These are phyloP conservation scores for Hortiboletus campestris DNA, from an alignment of 768 basidiomycete species.

Conservation along the genomic window DNA sequence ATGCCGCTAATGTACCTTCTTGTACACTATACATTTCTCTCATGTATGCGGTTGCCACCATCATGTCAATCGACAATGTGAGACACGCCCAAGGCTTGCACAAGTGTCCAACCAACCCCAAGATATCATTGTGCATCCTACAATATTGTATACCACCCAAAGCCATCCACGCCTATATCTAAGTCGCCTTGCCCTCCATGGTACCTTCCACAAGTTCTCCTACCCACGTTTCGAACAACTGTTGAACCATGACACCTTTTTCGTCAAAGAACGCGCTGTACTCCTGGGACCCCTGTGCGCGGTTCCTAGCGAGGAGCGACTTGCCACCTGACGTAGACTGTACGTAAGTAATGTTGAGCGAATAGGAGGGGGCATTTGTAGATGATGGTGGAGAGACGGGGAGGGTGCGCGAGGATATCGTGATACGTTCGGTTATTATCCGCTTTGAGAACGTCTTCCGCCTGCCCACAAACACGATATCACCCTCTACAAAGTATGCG, in stretches of 20 bases:
- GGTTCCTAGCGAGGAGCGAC: constrained; percentile 72
- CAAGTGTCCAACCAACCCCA: neutral
- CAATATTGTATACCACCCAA: constrained; percentile 23
- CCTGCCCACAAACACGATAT: constrained; percentile 84
- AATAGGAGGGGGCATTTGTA: constrained; percentile 61
- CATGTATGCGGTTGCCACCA: neutral
- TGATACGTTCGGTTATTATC: constrained; percentile 91
- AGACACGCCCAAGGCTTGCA: neutral
- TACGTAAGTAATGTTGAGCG: constrained; percentile 64
- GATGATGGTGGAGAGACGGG: constrained; percentile 40
- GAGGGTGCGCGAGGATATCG: constrained; percentile 65
- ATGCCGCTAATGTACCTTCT: constrained; percentile 7
- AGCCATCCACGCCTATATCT: constrained; percentile 8
- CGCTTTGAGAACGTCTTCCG: constrained; percentile 88
- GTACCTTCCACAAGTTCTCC: constrained; percentile 66
- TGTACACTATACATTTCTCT: neutral
- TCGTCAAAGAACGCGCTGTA: constrained; percentile 82
- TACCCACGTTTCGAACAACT: constrained; percentile 75
- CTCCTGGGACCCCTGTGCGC: constrained; percentile 51
- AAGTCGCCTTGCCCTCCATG: constrained; percentile 67
- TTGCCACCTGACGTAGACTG: constrained; percentile 86
- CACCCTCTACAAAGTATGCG: constrained; percentile 81
- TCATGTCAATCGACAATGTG: neutral
- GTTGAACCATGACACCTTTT: constrained; percentile 75
- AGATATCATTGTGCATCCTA: constrained; percentile 31